phyloP scores from a whole-genome alignment of 805 yeast species.

The Debaryomyces maramus region DNA sequence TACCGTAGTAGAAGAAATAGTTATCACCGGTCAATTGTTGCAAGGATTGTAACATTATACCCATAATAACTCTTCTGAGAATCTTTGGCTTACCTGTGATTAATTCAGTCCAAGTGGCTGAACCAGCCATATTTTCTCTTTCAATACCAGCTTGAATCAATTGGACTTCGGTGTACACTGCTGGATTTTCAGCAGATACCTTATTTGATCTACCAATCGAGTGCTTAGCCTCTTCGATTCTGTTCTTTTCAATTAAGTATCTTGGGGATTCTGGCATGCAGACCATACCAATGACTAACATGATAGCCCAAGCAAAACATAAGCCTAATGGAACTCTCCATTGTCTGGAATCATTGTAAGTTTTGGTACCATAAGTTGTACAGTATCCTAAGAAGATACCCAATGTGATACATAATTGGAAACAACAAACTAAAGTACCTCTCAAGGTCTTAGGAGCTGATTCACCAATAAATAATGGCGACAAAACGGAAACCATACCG shows the following conservation, averaged over 20 bases:
- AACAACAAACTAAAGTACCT: slow-evolving; percentile 70
- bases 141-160: slow-evolving; percentile 60
- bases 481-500: slow-evolving; percentile 68
- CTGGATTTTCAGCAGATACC: slow-evolving; percentile 51
- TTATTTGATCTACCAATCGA: slow-evolving; percentile 62
- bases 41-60: slow-evolving; percentile 56
- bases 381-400: slow-evolving; percentile 75
- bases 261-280: slow-evolving; percentile 73
- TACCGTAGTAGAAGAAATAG: slow-evolving; percentile 63
- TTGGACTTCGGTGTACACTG: slow-evolving; percentile 54
- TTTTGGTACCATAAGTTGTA: slow-evolving; percentile 63
- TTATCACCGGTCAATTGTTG: slow-evolving; percentile 65
- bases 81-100: slow-evolving; percentile 65
- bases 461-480: slow-evolving; percentile 68
- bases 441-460: slow-evolving; percentile 68
- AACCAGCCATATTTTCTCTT: slow-evolving; percentile 61
- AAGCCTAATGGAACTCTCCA: slow-evolving; percentile 70
- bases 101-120: slow-evolving; percentile 64
- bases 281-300: slow-evolving; percentile 51
- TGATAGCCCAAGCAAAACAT: slow-evolving; percentile 53
- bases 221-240: slow-evolving; percentile 51
- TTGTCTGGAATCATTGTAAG: slow-evolving; percentile 49
- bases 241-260: slow-evolving; percentile 52
- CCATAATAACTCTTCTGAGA: slow-evolving; percentile 54
- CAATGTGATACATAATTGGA: slow-evolving; percentile 66